Evolutionary conservation across 2,329 filamentous ascomycete species (phyloP).

Genomic region (Diaporthe sp.): DNA sequence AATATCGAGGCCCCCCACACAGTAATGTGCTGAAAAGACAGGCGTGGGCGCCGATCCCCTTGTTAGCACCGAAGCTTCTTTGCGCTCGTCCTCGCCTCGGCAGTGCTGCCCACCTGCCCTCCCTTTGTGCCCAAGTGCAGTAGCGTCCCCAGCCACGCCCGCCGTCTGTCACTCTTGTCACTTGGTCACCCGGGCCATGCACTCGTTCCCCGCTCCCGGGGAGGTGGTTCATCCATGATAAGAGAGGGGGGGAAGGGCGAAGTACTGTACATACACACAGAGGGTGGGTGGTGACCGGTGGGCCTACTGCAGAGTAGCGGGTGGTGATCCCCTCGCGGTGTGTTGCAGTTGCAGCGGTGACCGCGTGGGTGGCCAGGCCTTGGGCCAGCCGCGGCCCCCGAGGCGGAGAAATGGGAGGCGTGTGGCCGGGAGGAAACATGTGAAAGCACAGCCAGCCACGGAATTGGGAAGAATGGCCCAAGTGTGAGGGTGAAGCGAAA

Average conservation of each 20-base stretch:
- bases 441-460: constrained; percentile 26
- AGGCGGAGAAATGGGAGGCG: constrained; percentile 10
- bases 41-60: background rate
- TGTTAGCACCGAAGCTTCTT: background rate
- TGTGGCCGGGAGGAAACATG: background rate
- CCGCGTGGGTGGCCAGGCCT: constrained; percentile 7
- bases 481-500: background rate
- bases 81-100: constrained; percentile 16
- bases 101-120: background rate
- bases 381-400: constrained; percentile 17
- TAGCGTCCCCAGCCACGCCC: constrained; percentile 7
- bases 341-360: constrained; percentile 10
- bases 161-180: background rate
- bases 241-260: background rate
- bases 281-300: background rate
- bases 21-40: background rate
- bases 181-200: background rate
- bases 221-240: background rate
- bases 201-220: constrained; percentile 15
- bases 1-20: constrained; percentile 12
- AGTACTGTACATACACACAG: background rate
- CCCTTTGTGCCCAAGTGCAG: background rate
- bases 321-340: constrained; percentile 21
- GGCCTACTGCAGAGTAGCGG: background rate
- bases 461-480: background rate